Evolutionary conservation across 257 asterid species (phyloP).

Genomic region (Fraxinus quadrangulata): DNA sequence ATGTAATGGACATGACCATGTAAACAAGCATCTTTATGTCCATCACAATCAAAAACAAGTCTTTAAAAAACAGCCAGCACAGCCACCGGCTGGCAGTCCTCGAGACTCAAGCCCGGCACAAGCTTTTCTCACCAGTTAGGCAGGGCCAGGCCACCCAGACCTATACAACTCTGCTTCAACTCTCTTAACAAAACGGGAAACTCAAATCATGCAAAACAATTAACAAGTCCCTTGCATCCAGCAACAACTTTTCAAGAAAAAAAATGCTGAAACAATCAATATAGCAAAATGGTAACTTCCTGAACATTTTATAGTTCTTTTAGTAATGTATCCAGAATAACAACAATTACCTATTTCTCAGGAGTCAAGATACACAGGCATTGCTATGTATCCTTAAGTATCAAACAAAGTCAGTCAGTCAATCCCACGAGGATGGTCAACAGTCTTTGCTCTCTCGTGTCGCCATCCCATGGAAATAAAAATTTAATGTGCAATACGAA

Average conservation of each 20-base stretch:
- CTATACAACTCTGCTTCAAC: background rate
- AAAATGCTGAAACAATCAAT: constrained; percentile 14
- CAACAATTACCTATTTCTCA: constrained; percentile 44
- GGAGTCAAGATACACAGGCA: constrained; percentile 35
- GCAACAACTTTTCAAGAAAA: background rate
- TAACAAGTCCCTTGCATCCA: background rate
- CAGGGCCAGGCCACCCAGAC: background rate
- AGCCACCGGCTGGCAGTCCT: background rate
- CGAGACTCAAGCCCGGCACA: background rate
- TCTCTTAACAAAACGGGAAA: background rate
- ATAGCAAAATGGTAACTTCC: constrained; percentile 41
- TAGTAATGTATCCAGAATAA: constrained; percentile 39
- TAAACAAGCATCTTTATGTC: background rate
- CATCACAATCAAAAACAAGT: background rate
- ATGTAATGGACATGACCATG: too few relatives aligned
- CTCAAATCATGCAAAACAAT: background rate
- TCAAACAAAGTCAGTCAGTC: constrained; percentile 40
- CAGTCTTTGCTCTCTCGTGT: constrained; percentile 22
- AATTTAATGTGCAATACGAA: constrained; percentile 42
- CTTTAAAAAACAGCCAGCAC: background rate
- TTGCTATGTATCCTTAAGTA: constrained; percentile 27
- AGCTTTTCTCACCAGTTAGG: background rate
- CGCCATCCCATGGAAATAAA: constrained; percentile 41
- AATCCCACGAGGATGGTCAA: constrained; percentile 33
- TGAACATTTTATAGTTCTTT: constrained; percentile 33